Evolutionary conservation across 2,329 filamentous ascomycete genomes (phyloP), one percentile per base, ranked within the genome.

Genomic region (Colletotrichum ledebouriae): DNA sequence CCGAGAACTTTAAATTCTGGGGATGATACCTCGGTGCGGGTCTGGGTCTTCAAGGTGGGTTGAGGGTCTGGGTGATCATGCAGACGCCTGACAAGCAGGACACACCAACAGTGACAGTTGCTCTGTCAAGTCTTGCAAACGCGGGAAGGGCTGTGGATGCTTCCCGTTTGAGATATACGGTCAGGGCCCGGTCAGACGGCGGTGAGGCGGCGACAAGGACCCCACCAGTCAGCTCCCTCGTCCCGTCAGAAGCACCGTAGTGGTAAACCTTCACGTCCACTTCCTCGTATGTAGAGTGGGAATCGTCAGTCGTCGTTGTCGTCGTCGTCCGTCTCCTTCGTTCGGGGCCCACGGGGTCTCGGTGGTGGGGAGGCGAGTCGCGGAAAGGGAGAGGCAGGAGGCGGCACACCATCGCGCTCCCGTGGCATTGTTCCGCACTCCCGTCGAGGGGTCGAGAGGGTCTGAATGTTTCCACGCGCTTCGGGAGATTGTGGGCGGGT

Each of bases 81-180:
- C 66, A 66, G 47, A 66, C 25, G 56, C 66, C 61, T 66, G 66
- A 66, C 66, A 60, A 60, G 56, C 62, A 49, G 42, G 60, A 64
- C 59, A 61, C 59, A 63, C 55, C 62, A 69, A 56, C 55, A 56
- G 55, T 46, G 62, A 60, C 58, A 42, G 11, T 13, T 33, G 39
- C 52, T 39, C 34, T 20, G 33, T 34, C 33, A 6, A 41, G 52
- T 22, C 52, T 37, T 55, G 17, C 34, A 33, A 17, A 39, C 12
- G 10, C 9, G n/a, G 22, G 33, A 41, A 33, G 42, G 20, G 25
- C 12, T 47, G 60, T 68, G 47, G 47, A 22, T 47, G 61, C 58
- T 49, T 59, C 49, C 56, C 47, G 66, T 69, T 69, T 69, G 66
- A 69, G 61, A 41, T 68, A 65, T n/a, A 65, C 56, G 61, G 61